Evolutionary conservation across 352 stramenopile genomes (phyloP).

Genomic region (Phytophthora fragariae): DNA sequence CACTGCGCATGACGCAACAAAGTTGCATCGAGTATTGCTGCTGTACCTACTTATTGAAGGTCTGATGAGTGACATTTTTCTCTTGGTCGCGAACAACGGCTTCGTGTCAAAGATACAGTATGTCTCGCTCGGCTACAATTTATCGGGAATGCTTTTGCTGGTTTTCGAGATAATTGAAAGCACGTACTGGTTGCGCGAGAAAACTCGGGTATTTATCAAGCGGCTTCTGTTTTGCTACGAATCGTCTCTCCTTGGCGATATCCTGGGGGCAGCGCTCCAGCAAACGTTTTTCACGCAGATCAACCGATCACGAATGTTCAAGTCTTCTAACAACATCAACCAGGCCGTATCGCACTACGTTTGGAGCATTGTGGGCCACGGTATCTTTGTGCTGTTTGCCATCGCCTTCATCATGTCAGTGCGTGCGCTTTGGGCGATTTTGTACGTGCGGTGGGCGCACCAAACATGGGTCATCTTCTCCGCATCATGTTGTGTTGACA

Average conservation of each 20-base stretch:
- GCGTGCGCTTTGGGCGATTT: conserved; percentile 16
- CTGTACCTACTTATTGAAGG: conserved; percentile 33
- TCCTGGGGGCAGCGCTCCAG: conserved; percentile 11
- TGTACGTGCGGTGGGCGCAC: conserved; percentile 28
- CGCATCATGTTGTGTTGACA: conserved; percentile 27
- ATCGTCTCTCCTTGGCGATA: conserved; percentile 31
- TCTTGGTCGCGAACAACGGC: conserved; percentile 29
- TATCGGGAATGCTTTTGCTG: conserved; percentile 26
- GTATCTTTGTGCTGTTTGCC: conserved; percentile 28
- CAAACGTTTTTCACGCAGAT: conserved; percentile 30
- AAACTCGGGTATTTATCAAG: conserved; percentile 15
- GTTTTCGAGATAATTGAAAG: conserved; percentile 26
- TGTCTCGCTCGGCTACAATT: conserved; percentile 38
- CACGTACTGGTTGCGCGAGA: conserved; percentile 15
- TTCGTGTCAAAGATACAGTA: conserved; percentile 26
- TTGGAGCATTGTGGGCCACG: conserved; percentile 33
- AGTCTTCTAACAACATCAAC: not conserved
- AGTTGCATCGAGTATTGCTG: conserved; percentile 17
- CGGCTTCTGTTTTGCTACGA: conserved; percentile 37
- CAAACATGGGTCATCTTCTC: conserved; percentile 17
- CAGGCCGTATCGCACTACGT: conserved; percentile 19
- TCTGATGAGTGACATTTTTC: conserved; percentile 34
- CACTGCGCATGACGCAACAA: conserved; percentile 16
- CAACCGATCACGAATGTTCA: conserved; percentile 14
- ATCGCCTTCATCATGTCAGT: conserved; percentile 24